Conservation (phyloP, 257 asterid species). For the Solanum pinnatisectum region DNA sequence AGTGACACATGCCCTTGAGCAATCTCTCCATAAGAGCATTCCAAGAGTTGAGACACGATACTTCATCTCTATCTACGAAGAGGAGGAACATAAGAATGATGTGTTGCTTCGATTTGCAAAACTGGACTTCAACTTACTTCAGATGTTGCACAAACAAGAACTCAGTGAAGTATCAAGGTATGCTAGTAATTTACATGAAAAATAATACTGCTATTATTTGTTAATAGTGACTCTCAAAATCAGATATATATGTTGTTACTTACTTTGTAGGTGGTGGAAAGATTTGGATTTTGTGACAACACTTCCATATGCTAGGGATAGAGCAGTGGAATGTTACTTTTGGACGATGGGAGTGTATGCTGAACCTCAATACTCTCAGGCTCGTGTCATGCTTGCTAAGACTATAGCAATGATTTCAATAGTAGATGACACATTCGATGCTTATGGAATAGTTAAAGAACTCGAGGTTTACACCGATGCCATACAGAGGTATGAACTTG, state of each 20-base stretch:
- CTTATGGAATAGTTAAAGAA: neutral
- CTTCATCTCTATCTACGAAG: conserved; percentile 16
- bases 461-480: neutral
- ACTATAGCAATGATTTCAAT: neutral
- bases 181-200: rapidly evolving
- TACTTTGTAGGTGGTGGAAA: neutral
- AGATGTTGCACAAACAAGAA: conserved; percentile 21
- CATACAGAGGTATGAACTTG: neutral
- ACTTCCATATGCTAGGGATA: conserved; percentile 12
- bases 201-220: too few species aligned
- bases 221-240: too few species aligned
- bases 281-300: neutral
- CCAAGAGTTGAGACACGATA: conserved; percentile 20
- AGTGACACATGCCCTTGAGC: conserved; percentile 18
- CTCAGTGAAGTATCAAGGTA: conserved; percentile 25
- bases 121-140: conserved; percentile 21
- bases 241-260: too few species aligned
- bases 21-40: conserved; percentile 14
- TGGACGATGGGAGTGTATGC: conserved; percentile 9
- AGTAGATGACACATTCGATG: neutral
- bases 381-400: neutral
- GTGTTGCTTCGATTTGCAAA: conserved; percentile 19
- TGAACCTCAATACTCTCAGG: conserved; percentile 6
- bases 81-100: conserved; percentile 3
- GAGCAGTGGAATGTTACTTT: conserved; percentile 14